Evolutionary conservation across 2,329 filamentous ascomycete genomes (phyloP).

Genomic region (Clarireedia homoeocarpa): DNA sequence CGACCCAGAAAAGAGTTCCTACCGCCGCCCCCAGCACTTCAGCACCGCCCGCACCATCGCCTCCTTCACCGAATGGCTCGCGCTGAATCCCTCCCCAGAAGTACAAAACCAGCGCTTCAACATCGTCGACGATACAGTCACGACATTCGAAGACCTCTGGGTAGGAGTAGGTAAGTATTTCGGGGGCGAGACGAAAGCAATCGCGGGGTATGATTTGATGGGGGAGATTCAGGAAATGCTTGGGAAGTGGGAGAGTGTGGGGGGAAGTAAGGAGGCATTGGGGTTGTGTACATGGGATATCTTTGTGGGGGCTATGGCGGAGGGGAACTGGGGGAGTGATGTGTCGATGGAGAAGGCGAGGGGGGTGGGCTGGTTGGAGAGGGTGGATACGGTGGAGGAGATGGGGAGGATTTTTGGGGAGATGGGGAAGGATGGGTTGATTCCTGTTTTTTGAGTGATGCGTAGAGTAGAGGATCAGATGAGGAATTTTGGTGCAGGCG

Average conservation of each 20-base stretch:
- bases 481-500: too few relatives aligned
- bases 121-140: conserved; percentile 4
- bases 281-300: neutral
- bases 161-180: conserved; percentile 1
- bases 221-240: neutral
- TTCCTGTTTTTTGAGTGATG: neutral
- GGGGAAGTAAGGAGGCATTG: neutral
- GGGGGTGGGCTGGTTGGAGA: neutral
- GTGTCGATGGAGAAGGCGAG: conserved; percentile 6
- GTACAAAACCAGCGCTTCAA: conserved; percentile 2
- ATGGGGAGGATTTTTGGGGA: conserved; percentile 4
- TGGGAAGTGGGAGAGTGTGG: neutral
- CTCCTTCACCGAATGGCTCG: neutral
- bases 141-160: neutral
- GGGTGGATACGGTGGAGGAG: neutral
- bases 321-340: conserved; percentile 2
- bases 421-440: conserved; percentile 4
- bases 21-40: neutral
- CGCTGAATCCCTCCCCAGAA: neutral
- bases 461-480: too few relatives aligned
- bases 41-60: neutral
- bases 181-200: neutral
- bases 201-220: neutral
- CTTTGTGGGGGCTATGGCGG: neutral
- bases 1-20: neutral